Conservation (phyloP, 805 yeast species). For the Kazachstania psychrophila region DNA sequence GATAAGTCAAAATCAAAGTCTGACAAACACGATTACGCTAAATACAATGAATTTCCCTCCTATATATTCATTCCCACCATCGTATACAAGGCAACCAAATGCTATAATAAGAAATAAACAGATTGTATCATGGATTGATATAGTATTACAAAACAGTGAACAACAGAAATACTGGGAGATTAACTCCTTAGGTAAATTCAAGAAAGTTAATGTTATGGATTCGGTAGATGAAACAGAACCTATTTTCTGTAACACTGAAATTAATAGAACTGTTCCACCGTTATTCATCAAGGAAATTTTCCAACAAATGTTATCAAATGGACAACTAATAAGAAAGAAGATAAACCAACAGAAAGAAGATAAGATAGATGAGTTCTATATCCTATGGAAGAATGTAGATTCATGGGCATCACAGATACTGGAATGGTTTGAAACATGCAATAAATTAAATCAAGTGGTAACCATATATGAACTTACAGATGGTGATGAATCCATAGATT, state of each 20-base stretch:
- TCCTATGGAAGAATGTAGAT: constrained; percentile 63
- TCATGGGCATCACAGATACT: constrained; percentile 56
- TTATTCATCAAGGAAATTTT: constrained; percentile 51
- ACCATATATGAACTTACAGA: constrained; percentile 74
- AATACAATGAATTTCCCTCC: constrained; percentile 36
- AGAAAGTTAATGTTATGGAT: background rate
- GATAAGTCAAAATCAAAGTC: too few species aligned
- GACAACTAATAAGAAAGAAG: constrained; percentile 44
- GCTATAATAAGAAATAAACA: constrained; percentile 70
- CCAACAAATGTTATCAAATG: constrained; percentile 43
- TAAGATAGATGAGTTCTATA: constrained; percentile 27
- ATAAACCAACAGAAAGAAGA: background rate
- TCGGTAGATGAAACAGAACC: background rate
- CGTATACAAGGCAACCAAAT: constrained; percentile 84
- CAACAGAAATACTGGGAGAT: constrained; percentile 47
- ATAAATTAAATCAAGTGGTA: constrained; percentile 66
- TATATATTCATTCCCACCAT: constrained; percentile 76
- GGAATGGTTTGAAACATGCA: constrained; percentile 69
- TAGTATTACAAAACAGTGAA: constrained; percentile 55
- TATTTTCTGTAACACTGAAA: constrained; percentile 43
- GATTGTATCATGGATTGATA: constrained; percentile 62
- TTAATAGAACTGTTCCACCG: constrained; percentile 45
- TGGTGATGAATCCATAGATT: constrained; percentile 48
- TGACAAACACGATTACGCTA: too few species aligned
- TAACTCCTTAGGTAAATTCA: constrained; percentile 24